phyloP scores from a whole-genome alignment of 2,329 filamentous ascomycete species.

The Pestalotiopsis sp. region DNA sequence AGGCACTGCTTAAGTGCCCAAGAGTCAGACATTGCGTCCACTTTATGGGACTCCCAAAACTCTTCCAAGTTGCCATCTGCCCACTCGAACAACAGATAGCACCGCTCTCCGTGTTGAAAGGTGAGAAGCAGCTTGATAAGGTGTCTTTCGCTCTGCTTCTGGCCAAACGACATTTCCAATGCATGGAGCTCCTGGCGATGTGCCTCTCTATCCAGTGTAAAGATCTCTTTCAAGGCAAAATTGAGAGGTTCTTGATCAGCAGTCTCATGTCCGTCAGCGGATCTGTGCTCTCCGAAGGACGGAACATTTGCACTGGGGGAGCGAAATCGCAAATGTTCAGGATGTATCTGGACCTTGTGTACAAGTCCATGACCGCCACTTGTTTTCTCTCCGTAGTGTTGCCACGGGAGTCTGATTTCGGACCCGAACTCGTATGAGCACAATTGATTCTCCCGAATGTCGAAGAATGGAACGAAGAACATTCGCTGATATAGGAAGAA shows the following conservation, averaged over 20 bases:
- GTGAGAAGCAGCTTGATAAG: constrained; percentile 19
- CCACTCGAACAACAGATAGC: constrained; percentile 20
- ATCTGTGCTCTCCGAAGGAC: too few relatives aligned
- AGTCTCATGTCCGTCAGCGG: too few relatives aligned
- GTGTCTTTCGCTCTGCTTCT: neutral
- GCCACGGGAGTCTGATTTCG: constrained; percentile 2
- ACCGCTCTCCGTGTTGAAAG: constrained; percentile 12
- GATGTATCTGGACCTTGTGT: constrained; percentile 3
- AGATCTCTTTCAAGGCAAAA: neutral
- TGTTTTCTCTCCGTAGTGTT: neutral
- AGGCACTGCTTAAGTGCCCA: constrained; percentile 6
- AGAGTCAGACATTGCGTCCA: neutral
- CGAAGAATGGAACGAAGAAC: constrained; percentile 1
- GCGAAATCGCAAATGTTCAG: neutral
- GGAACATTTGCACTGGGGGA: neutral
- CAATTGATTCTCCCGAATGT: neutral
- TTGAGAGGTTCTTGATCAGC: neutral
- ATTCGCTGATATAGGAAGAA: neutral
- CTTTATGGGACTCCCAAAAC: constrained; percentile 2
- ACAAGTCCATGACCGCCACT: constrained; percentile 2
- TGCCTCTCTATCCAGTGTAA: neutral
- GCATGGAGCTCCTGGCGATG: constrained; percentile 3
- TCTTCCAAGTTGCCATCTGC: constrained; percentile 20
- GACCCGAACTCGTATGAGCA: neutral
- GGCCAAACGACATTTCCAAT: neutral